A percentile compares a stretch with the other conserved stretches of the same genome.
These are phyloP conservation scores for Leptodontidium sp. DNA, from an alignment of 2,329 filamentous ascomycete genomes.

Conservation along the genomic window DNA sequence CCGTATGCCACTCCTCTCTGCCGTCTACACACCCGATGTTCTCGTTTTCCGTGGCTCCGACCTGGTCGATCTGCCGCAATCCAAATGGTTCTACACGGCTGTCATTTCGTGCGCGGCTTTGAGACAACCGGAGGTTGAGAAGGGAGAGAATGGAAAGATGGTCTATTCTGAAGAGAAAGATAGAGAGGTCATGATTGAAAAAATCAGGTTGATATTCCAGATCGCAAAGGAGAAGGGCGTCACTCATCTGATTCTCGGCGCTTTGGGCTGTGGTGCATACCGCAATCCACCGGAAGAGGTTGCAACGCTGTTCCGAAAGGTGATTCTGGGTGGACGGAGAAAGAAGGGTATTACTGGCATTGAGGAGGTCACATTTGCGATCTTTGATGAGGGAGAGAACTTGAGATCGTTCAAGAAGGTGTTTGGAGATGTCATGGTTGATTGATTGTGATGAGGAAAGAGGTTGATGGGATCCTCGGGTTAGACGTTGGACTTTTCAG, in stretches of 20 bases:
- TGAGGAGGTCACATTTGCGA: conserved; percentile 68
- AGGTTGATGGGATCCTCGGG: neutral
- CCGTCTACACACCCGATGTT: conserved; percentile 64
- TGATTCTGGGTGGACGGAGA: conserved; percentile 61
- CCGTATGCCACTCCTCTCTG: conserved; percentile 35
- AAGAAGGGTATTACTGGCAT: conserved; percentile 67
- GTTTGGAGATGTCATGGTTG: conserved; percentile 30
- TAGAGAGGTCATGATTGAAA: conserved; percentile 41
- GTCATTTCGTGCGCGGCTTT: conserved; percentile 42
- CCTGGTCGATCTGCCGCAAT: conserved; percentile 56
- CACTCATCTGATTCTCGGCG: conserved; percentile 70
- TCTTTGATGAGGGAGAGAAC: conserved; percentile 62
- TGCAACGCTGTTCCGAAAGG: conserved; percentile 68
- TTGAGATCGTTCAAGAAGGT: conserved; percentile 57
- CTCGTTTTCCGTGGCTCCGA: conserved; percentile 58
- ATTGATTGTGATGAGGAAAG: neutral
- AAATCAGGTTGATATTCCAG: conserved; percentile 50
- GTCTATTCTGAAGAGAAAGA: conserved; percentile 43
- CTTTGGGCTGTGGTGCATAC: conserved; percentile 74
- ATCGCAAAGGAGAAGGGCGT: conserved; percentile 55
- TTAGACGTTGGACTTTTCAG: neutral
- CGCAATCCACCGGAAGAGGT: conserved; percentile 68
- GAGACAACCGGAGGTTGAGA: conserved; percentile 32
- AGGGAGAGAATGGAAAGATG: conserved; percentile 5
- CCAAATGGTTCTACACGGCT: conserved; percentile 36